Evolutionary conservation across 495 filamentous ascomycete species (phyloP).

Genomic region (Staphylotrichum longicolle): DNA sequence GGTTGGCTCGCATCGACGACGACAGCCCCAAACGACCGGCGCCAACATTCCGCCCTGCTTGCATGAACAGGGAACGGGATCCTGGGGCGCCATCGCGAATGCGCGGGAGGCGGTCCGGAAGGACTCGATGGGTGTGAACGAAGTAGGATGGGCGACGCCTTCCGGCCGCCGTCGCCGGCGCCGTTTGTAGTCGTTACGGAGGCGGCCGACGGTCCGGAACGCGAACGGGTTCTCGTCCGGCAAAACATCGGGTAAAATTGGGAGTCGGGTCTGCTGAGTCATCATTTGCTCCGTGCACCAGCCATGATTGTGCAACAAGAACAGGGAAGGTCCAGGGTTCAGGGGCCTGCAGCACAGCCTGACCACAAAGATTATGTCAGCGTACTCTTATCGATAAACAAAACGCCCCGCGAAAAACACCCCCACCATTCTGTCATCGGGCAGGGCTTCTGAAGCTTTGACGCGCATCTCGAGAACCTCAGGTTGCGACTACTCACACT

Average conservation of each 20-base stretch:
- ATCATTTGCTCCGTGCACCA: no score
- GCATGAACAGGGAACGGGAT: conserved; percentile 8
- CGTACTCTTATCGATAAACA: conserved; percentile 8
- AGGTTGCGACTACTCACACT: background rate
- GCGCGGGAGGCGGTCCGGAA: background rate
- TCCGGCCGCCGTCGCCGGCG: no score
- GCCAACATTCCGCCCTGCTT: no score
- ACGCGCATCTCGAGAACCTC: background rate
- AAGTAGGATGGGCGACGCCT: no score
- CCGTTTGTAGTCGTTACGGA: conserved; percentile 17
- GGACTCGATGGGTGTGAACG: conserved; percentile 8
- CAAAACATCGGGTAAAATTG: conserved; percentile 3
- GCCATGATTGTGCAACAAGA: conserved; percentile 2
- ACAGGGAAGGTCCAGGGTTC: no score
- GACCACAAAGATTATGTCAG: no score
- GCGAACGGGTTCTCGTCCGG: conserved; percentile 11
- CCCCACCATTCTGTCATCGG: conserved; percentile 9
- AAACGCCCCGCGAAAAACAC: conserved; percentile 7
- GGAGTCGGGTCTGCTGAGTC: conserved; percentile 10
- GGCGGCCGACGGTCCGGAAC: conserved; percentile 11
- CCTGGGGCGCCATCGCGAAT: conserved; percentile 12
- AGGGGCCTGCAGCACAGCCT: no score
- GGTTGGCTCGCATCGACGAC: conserved; percentile 14
- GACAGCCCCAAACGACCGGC: no score
- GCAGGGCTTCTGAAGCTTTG: background rate